phyloP scores from a whole-genome alignment of 352 stramenopile species.

The Phytopythium montanum region DNA sequence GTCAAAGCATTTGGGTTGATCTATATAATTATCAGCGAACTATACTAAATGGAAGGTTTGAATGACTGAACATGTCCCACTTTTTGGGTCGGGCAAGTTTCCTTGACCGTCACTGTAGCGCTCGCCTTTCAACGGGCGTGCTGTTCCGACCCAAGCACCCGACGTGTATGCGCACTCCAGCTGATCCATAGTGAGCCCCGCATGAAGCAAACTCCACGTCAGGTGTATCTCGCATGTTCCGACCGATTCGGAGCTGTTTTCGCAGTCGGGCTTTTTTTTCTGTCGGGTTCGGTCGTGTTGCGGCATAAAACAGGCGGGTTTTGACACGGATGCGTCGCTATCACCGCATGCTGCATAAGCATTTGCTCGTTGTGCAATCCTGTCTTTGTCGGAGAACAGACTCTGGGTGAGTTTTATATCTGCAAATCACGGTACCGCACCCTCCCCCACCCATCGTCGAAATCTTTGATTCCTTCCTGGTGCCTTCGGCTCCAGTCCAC shows the following conservation, averaged over 20 bases:
- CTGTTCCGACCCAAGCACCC: neutral
- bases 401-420: too few relatives aligned
- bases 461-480: neutral
- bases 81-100: neutral
- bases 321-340: neutral
- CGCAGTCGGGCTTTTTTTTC: neutral
- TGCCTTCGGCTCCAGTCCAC: too few relatives aligned
- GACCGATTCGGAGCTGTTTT: neutral
- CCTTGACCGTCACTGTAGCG: neutral
- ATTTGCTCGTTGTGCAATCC: neutral
- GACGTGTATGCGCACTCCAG: neutral
- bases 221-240: neutral
- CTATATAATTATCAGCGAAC: too few relatives aligned
- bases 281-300: neutral
- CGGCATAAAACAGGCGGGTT: constrained; percentile 2
- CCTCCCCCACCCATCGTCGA: neutral
- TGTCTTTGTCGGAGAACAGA: too few relatives aligned
- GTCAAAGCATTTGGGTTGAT: too few relatives aligned
- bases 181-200: neutral
- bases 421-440: too few relatives aligned
- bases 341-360: neutral
- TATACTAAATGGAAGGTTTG: neutral
- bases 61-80: neutral
- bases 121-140: neutral
- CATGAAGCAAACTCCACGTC: constrained; percentile 6